These are phyloP conservation scores for Linum trigynum DNA, from an alignment of 345 rosid genomes.

Conservation along the genomic window DNA sequence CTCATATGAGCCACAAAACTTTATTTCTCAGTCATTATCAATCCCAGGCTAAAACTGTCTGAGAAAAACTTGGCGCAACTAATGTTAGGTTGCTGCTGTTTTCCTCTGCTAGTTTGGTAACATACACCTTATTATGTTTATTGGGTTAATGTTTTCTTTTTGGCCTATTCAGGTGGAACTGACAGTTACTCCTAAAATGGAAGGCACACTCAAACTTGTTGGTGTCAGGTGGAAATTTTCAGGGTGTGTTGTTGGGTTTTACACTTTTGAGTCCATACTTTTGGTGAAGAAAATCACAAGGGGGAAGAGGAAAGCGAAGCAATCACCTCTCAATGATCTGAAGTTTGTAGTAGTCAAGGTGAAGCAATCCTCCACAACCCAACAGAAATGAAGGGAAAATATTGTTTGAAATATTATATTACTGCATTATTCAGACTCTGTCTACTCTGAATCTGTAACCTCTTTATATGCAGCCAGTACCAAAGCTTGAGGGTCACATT, in stretches of 20 bases:
- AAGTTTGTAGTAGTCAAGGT: slow-evolving; percentile 87
- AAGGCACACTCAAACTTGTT: slow-evolving; percentile 75
- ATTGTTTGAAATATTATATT: slow-evolving; percentile 2
- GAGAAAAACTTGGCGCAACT: background rate
- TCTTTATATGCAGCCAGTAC: slow-evolving; percentile 46
- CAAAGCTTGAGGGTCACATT: slow-evolving; percentile 79
- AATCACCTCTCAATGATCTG: slow-evolving; percentile 40
- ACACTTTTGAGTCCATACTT: slow-evolving; percentile 44
- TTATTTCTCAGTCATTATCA: too few relatives aligned
- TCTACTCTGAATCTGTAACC: background rate
- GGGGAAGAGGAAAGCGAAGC: slow-evolving; percentile 46
- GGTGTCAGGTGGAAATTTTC: slow-evolving; percentile 92
- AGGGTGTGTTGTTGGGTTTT: slow-evolving; percentile 64
- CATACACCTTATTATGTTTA: background rate
- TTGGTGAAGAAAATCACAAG: slow-evolving; percentile 38
- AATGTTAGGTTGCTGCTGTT: background rate
- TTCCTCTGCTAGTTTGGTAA: background rate
- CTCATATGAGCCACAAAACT: too few relatives aligned
- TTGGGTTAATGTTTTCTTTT: slow-evolving; percentile 7
- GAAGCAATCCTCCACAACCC: slow-evolving; percentile 8
- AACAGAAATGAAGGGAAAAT: background rate
- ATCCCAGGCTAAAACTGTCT: background rate
- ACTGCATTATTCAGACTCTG: slow-evolving; percentile 5
- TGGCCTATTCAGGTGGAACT: slow-evolving; percentile 58
- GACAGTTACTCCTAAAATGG: slow-evolving; percentile 66